These are phyloP conservation scores for Aspergillus avenaceus DNA, from an alignment of 495 filamentous ascomycete genomes.

Conservation along the genomic window DNA sequence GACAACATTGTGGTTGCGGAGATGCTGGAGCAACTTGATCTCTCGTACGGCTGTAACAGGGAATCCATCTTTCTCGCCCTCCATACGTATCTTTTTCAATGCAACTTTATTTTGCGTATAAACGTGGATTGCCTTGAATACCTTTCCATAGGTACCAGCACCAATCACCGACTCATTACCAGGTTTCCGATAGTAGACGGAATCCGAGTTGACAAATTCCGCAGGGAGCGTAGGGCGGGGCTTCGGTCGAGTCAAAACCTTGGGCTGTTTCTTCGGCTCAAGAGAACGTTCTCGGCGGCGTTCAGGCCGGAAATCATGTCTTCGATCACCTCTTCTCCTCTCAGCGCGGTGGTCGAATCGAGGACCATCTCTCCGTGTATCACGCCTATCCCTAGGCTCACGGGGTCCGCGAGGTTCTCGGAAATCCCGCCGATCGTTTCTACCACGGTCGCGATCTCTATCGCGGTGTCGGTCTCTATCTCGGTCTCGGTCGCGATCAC, in stretches of 20 bases:
- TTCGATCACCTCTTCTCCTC: constrained; percentile 30
- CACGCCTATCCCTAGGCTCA: constrained; percentile 47
- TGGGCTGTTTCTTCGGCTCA: constrained; percentile 58
- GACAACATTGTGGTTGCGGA: constrained; percentile 90
- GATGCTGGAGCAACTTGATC: constrained; percentile 90
- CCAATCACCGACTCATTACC: constrained; percentile 93
- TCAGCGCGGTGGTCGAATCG: constrained; percentile 37
- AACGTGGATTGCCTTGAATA: constrained; percentile 96
- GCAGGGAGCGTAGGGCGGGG: constrained; percentile 62
- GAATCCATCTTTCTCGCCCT: constrained; percentile 94
- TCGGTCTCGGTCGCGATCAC: constrained; percentile 33
- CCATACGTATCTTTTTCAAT: constrained; percentile 91
- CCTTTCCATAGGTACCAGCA: constrained; percentile 92
- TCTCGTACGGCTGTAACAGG: constrained; percentile 96
- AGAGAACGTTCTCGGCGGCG: constrained; percentile 36
- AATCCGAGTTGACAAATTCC: constrained; percentile 73
- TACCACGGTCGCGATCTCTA: constrained; percentile 36
- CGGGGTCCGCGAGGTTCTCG: constrained; percentile 47
- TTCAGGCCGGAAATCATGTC: constrained; percentile 34
- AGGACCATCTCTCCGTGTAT: constrained; percentile 41
- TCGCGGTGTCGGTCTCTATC: constrained; percentile 42
- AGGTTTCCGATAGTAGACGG: constrained; percentile 86
- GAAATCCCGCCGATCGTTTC: constrained; percentile 32
- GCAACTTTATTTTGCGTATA: constrained; percentile 89
- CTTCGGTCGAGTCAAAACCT: constrained; percentile 66